Conservation (phyloP, 1,139 yeast species). For the Diutina pseudorugosa region DNA sequence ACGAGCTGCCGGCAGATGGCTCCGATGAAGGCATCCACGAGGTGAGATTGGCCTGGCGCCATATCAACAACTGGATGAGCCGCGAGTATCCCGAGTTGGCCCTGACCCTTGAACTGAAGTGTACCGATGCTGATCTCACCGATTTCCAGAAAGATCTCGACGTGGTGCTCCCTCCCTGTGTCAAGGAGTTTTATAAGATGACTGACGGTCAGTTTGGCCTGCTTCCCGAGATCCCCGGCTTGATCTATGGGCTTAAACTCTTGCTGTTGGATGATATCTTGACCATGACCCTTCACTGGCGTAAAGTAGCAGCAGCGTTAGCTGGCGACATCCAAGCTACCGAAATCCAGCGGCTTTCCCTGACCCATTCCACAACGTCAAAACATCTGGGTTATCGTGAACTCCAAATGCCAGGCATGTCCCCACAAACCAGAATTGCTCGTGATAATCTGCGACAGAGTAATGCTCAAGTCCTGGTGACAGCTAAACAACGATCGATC, state of each 20-base stretch:
- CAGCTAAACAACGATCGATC: constrained; percentile 48
- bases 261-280: constrained; percentile 57
- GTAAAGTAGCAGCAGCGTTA: constrained; percentile 30
- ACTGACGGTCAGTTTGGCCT: constrained; percentile 63
- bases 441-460: not conserved
- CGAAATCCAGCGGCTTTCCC: not conserved
- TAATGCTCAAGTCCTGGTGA: not conserved
- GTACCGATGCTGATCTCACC: constrained; percentile 47
- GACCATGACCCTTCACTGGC: constrained; percentile 55
- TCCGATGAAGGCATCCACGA: constrained; percentile 46
- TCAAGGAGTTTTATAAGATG: constrained; percentile 43
- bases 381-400: not conserved
- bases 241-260: constrained; percentile 50
- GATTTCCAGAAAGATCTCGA: constrained; percentile 57
- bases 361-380: not conserved
- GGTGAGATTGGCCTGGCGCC: constrained; percentile 56
- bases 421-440: not conserved
- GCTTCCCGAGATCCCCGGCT: constrained; percentile 19
- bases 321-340: not conserved
- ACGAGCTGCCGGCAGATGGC: not conserved
- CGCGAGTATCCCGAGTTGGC: constrained; percentile 44
- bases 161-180: constrained; percentile 45
- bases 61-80: constrained; percentile 48
- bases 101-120: constrained; percentile 48
- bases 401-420: not conserved